Percentiles rank a stretch among this genome's conserved stretches.
Evolutionary conservation across 1,284 basidiomycete genomes (phyloP).

Genomic region (Sanghuangporus weigelae): DNA sequence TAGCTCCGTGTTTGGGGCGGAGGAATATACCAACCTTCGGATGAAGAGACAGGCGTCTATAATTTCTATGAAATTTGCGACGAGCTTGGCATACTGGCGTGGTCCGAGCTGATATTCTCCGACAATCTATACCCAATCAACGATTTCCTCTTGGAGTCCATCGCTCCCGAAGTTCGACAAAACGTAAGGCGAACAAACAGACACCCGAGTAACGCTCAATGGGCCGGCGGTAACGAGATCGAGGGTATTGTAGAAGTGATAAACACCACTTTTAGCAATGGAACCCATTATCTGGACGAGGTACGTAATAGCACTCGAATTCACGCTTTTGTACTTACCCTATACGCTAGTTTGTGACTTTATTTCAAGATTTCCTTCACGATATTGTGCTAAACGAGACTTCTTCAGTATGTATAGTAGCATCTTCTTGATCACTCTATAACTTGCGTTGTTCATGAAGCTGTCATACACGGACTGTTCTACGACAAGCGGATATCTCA

Average conservation of each 20-base stretch:
- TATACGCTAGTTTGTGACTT: slow-evolving; percentile 36
- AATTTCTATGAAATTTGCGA: slow-evolving; percentile 57
- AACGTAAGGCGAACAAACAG: slow-evolving; percentile 51
- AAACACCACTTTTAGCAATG: slow-evolving; percentile 35
- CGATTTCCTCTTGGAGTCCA: slow-evolving; percentile 44
- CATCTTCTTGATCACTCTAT: neutral
- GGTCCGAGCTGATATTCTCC: slow-evolving; percentile 64
- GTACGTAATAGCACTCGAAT: slow-evolving; percentile 25
- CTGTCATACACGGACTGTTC: slow-evolving; percentile 61
- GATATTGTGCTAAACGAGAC: slow-evolving; percentile 45
- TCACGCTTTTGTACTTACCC: neutral
- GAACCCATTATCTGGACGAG: slow-evolving; percentile 44
- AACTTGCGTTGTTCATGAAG: slow-evolving; percentile 25
- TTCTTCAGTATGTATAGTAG: slow-evolving; percentile 35
- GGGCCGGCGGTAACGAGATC: slow-evolving; percentile 61
- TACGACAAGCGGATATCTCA: slow-evolving; percentile 52
- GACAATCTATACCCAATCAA: slow-evolving; percentile 55
- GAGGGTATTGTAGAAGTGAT: slow-evolving; percentile 45
- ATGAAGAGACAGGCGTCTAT: slow-evolving; percentile 43
- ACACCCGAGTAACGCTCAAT: slow-evolving; percentile 55
- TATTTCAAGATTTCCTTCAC: slow-evolving; percentile 52
- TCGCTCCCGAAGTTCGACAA: slow-evolving; percentile 53
- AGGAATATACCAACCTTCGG: slow-evolving; percentile 46
- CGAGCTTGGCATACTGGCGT: slow-evolving; percentile 57
- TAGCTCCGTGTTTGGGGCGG: slow-evolving; percentile 58